A percentile compares a stretch with the other conserved stretches of the same genome.
These are phyloP conservation scores for Geotrichum phurueaensis DNA, from an alignment of 1,139 yeast genomes.

Conservation along the genomic window DNA sequence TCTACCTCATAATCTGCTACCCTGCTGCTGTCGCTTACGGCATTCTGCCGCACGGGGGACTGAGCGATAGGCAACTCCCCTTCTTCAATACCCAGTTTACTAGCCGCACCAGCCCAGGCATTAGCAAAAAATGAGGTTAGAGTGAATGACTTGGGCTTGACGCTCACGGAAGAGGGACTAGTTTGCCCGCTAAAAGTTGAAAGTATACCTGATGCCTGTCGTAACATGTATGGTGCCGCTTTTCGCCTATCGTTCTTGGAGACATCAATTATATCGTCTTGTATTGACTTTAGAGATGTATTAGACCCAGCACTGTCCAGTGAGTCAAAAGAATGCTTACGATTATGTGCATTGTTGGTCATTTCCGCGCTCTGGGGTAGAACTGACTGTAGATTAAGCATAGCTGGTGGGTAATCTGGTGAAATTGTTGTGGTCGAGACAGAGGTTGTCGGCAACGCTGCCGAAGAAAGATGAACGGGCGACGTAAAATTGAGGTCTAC, in stretches of 20 bases:
- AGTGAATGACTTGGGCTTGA: constrained; percentile 2
- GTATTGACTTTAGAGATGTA: constrained; percentile 4
- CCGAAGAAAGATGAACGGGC: constrained; percentile 3
- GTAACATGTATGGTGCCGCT: constrained; percentile 8
- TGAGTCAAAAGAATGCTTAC: constrained; percentile 7
- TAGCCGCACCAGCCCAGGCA: constrained; percentile 10
- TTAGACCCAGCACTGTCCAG: constrained; percentile 3
- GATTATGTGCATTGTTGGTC: background rate
- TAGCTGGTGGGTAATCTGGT: constrained; percentile 5
- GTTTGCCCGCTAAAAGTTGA: background rate
- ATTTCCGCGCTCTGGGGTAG: constrained; percentile 1
- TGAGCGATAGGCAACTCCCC: background rate
- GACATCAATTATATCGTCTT: background rate
- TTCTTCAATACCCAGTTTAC: background rate
- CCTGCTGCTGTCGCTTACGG: background rate
- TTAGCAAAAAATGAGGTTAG: constrained; percentile 4
- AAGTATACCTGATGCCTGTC: constrained; percentile 7
- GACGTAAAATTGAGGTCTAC: constrained; percentile 5
- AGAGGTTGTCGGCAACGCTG: constrained; percentile 8
- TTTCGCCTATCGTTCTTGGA: constrained; percentile 11
- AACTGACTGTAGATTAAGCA: constrained; percentile 5
- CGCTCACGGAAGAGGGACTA: background rate
- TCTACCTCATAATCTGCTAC: background rate
- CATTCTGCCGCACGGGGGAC: background rate
- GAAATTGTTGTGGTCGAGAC: constrained; percentile 5